phyloP scores from a whole-genome alignment of 2,329 filamentous ascomycete genomes.

The Hypocrella siamensis region DNA sequence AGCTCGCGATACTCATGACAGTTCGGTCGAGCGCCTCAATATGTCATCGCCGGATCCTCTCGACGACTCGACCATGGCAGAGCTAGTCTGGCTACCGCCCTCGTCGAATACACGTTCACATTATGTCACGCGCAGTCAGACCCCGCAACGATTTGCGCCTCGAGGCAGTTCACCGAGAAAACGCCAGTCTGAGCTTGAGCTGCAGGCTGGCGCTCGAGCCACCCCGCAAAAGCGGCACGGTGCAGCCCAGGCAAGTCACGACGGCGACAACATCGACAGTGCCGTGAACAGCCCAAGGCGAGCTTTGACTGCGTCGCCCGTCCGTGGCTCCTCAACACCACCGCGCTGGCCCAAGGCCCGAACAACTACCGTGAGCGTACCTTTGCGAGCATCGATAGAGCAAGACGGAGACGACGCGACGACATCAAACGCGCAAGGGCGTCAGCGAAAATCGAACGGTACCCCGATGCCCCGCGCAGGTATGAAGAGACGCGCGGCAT shows the following conservation, averaged over 20 bases:
- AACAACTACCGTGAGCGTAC: constrained; percentile 33
- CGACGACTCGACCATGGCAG: constrained; percentile 21
- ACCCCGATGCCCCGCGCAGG: constrained; percentile 30
- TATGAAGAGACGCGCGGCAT: constrained; percentile 29
- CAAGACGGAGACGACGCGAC: constrained; percentile 13
- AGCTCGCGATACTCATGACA: background rate
- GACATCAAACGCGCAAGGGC: constrained; percentile 27
- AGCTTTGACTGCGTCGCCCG: no score
- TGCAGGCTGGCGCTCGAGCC: constrained; percentile 32
- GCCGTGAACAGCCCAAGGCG: no score
- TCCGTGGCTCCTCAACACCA: no score
- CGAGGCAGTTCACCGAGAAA: constrained; percentile 32
- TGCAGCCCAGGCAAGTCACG: no score
- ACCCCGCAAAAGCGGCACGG: no score
- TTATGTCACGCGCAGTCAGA: constrained; percentile 28
- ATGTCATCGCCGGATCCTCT: constrained; percentile 37
- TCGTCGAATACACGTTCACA: constrained; percentile 23
- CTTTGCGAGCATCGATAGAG: constrained; percentile 27
- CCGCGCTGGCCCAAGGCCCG: constrained; percentile 18
- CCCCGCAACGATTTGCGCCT: constrained; percentile 21
- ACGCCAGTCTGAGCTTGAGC: constrained; percentile 41
- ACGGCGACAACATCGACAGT: no score
- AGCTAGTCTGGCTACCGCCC: constrained; percentile 14
- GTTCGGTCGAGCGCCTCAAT: constrained; percentile 11
- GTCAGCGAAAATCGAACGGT: constrained; percentile 32